Conservation (phyloP, 2,329 filamentous ascomycete species). For the Diaporthe vexans region DNA sequence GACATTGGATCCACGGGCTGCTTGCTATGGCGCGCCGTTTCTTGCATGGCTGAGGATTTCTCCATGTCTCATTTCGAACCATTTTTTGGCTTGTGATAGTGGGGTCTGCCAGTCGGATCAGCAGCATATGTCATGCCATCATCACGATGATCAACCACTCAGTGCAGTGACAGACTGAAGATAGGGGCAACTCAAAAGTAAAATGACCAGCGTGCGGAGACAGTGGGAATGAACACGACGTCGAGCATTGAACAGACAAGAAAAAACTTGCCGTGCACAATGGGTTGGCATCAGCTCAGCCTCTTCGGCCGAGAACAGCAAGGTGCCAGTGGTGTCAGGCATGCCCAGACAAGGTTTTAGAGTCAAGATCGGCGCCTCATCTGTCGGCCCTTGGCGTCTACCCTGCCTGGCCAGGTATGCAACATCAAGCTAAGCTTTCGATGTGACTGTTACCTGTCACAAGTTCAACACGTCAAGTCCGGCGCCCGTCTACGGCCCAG, state of each 20-base stretch:
- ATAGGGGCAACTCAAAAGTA: neutral
- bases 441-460: constrained; percentile 22
- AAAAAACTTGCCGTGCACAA: no score
- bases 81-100: constrained; percentile 32
- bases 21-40: neutral
- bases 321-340: neutral
- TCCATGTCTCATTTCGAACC: constrained; percentile 13
- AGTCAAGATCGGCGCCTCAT: neutral
- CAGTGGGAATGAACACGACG: neutral
- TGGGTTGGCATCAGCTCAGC: neutral
- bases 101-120: neutral
- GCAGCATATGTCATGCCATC: constrained; percentile 22
- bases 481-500: neutral
- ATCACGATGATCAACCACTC: neutral
- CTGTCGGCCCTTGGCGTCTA: neutral
- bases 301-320: neutral
- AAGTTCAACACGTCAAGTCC: neutral
- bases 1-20: neutral
- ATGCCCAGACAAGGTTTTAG: constrained; percentile 9
- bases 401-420: neutral
- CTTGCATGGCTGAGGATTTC: constrained; percentile 6
- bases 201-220: neutral
- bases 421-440: constrained; percentile 5
- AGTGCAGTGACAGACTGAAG: neutral
- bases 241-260: no score